Conservation (phyloP, 2,329 filamentous ascomycete genomes). For the Xylaria sp. region DNA sequence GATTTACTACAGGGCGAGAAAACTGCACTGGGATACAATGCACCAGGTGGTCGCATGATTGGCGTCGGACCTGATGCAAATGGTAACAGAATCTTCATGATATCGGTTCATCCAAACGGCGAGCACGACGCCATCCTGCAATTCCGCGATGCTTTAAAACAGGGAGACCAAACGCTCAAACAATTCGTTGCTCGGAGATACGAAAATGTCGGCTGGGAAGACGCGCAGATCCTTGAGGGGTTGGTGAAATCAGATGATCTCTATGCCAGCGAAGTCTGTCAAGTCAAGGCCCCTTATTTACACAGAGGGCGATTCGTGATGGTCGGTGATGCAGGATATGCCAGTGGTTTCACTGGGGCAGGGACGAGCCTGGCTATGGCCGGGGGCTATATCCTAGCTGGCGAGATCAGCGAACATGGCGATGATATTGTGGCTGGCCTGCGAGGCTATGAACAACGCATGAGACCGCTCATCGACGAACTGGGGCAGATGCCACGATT, state of each 20-base stretch:
- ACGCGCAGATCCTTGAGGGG: constrained; percentile 50
- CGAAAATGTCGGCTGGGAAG: constrained; percentile 55
- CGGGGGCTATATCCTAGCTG: constrained; percentile 58
- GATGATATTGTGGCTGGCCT: constrained; percentile 49
- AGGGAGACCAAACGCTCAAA: constrained; percentile 51
- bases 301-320: constrained; percentile 51
- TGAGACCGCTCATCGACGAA: constrained; percentile 51
- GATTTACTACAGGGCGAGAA: constrained; percentile 53
- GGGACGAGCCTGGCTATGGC: constrained; percentile 54
- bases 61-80: constrained; percentile 50
- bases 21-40: constrained; percentile 51
- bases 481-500: constrained; percentile 49
- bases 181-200: constrained; percentile 45
- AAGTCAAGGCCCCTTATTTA: constrained; percentile 53
- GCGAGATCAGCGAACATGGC: constrained; percentile 50
- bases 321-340: constrained; percentile 57
- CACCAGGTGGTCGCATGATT: constrained; percentile 52
- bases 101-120: constrained; percentile 50
- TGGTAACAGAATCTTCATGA: constrained; percentile 48
- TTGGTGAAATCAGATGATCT: constrained; percentile 52
- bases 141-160: constrained; percentile 54
- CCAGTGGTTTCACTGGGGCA: constrained; percentile 53
- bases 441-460: constrained; percentile 49
- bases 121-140: constrained; percentile 42
- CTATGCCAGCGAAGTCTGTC: constrained; percentile 52